These are phyloP conservation scores for Inonotus obliquus DNA, from an alignment of 1,284 basidiomycete species.

Conservation along the genomic window DNA sequence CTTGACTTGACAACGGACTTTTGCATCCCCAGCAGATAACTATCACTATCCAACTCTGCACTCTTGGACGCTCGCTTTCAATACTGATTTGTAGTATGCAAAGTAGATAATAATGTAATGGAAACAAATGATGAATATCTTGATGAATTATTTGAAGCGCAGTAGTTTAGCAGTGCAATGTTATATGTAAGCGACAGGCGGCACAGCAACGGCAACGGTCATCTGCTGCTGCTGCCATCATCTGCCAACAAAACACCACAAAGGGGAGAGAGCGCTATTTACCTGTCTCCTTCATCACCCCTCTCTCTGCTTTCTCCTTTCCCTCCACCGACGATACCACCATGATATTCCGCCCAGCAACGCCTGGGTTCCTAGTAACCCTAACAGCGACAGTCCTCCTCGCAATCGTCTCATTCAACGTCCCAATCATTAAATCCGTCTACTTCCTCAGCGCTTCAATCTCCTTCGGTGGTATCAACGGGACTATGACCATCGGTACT, in stretches of 20 bases:
- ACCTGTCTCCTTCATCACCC: not conserved
- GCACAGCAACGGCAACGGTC: not conserved
- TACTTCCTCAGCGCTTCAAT: conserved; percentile 80
- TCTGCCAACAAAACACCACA: not conserved
- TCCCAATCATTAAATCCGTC: conserved; percentile 78
- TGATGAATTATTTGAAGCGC: not conserved
- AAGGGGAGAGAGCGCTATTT: no score
- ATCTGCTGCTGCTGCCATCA: not conserved
- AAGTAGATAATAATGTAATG: not conserved
- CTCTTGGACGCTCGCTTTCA: not conserved
- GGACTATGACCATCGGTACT: conserved; percentile 75
- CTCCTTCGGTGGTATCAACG: conserved; percentile 42
- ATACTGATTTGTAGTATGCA: not conserved
- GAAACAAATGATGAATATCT: not conserved
- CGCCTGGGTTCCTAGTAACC: conserved; percentile 80
- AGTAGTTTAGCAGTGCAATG: not conserved
- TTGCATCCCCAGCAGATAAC: no score
- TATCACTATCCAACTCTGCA: not conserved
- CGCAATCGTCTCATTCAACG: conserved; percentile 80
- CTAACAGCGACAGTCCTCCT: conserved; percentile 70
- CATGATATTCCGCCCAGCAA: conserved; percentile 61
- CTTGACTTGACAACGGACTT: no score
- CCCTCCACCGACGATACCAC: not conserved
- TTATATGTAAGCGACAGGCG: not conserved
- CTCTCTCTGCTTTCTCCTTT: not conserved